A percentile compares a stretch with the other conserved stretches of the same genome.
Evolutionary conservation across 179 eudicot species (phyloP).

Genomic region (Heliamphora pulchella): DNA sequence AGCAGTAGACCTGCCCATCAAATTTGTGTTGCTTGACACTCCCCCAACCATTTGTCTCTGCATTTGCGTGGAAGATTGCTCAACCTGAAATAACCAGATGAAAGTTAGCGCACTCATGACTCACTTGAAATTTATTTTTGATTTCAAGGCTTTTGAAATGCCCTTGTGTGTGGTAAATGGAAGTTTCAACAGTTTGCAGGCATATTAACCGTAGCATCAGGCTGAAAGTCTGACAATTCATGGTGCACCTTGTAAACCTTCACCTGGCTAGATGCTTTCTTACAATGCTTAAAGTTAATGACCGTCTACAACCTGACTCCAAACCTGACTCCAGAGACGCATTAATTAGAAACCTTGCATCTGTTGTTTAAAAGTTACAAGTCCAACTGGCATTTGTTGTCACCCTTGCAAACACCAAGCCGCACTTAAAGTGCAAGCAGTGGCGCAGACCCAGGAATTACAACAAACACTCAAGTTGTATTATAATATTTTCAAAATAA

Average conservation of each 20-base stretch:
- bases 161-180: neutral
- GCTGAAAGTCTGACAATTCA: neutral
- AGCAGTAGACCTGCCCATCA: slow-evolving; percentile 44
- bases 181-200: neutral
- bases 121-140: slow-evolving; percentile 7
- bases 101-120: slow-evolving; percentile 23
- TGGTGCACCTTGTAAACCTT: neutral
- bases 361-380: neutral
- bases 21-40: slow-evolving; percentile 27
- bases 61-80: slow-evolving; percentile 29
- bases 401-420: no score
- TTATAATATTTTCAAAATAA: no score
- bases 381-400: neutral
- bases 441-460: no score
- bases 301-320: neutral
- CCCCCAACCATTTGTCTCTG: slow-evolving; percentile 19
- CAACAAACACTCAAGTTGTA: no score
- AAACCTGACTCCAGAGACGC: neutral
- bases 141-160: slow-evolving; percentile 5
- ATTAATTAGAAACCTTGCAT: neutral
- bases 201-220: slow-evolving; percentile 3
- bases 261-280: neutral
- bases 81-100: slow-evolving; percentile 41
- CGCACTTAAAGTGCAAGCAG: no score
- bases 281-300: neutral